Percentiles rank a stretch among this genome's conserved stretches.
Evolutionary conservation across 2,329 filamentous ascomycete species (phyloP).

Genomic region (Neopestalotiopsis sp.): DNA sequence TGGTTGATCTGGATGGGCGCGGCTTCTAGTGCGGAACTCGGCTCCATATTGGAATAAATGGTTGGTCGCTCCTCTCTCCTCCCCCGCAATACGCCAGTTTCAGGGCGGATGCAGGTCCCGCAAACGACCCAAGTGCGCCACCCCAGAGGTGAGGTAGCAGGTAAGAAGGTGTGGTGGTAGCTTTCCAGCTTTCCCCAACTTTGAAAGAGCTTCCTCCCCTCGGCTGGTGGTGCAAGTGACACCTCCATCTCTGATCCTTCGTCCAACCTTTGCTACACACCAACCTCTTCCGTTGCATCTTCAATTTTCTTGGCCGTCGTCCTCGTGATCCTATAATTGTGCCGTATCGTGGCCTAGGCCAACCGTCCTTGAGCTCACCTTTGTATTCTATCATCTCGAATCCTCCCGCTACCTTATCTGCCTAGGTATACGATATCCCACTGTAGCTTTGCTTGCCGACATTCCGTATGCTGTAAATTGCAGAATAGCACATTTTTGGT

Average conservation of each 20-base stretch:
- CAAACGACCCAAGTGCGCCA: neutral
- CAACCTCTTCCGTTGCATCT: neutral
- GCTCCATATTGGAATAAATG: neutral
- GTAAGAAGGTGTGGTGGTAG: too few relatives aligned
- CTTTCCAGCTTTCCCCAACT: neutral
- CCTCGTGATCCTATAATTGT: neutral
- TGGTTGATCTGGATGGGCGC: too few relatives aligned
- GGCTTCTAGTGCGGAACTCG: neutral
- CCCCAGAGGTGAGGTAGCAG: neutral
- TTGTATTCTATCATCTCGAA: neutral
- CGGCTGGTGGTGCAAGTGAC: conserved; percentile 4
- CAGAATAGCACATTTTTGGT: neutral
- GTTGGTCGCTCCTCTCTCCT: neutral
- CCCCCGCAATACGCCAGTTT: conserved; percentile 18
- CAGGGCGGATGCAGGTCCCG: conserved; percentile 18
- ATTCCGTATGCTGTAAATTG: conserved; percentile 5
- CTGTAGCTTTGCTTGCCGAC: neutral
- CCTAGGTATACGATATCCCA: neutral
- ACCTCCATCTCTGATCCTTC: conserved; percentile 3
- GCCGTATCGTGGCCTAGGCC: neutral
- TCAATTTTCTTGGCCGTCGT: neutral
- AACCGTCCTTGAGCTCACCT: neutral
- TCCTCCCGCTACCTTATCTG: neutral
- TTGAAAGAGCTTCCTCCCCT: conserved; percentile 7
- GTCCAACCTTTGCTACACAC: neutral